phyloP scores from a whole-genome alignment of 176 grass and related monocot genomes.

The Triticum turgidum region DNA sequence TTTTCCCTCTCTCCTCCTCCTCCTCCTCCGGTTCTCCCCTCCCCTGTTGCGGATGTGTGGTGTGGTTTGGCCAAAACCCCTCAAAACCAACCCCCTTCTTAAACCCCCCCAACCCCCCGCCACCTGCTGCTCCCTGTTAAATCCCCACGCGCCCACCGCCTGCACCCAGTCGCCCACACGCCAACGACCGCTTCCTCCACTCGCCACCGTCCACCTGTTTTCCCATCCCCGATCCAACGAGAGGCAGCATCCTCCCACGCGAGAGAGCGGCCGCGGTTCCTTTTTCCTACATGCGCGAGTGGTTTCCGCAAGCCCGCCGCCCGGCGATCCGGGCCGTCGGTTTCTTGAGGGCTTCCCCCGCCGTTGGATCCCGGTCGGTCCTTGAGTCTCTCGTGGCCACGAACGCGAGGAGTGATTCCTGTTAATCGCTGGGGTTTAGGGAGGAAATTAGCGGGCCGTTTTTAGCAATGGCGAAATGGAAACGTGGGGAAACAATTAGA shows the following conservation, averaged over 20 bases:
- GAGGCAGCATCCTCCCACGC: background rate
- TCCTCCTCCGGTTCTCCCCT: constrained; percentile 29
- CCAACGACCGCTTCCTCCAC: constrained; percentile 23
- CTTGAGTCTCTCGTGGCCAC: constrained; percentile 54
- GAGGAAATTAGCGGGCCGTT: constrained; percentile 41
- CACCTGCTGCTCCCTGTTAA: constrained; percentile 58
- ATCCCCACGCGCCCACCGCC: constrained; percentile 40
- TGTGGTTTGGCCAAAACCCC: constrained; percentile 87
- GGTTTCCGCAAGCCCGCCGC: constrained; percentile 22
- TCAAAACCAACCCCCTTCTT: constrained; percentile 73
- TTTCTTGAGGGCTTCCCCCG: too few relatives aligned
- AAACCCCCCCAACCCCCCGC: constrained; percentile 51
- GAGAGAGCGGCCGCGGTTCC: background rate
- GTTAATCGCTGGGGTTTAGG: constrained; percentile 32
- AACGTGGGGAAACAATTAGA: constrained; percentile 13
- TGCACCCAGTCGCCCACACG: constrained; percentile 24
- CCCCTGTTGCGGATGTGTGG: constrained; percentile 26
- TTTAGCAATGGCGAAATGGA: constrained; percentile 2
- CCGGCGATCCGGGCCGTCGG: constrained; percentile 12
- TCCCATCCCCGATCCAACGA: constrained; percentile 23
- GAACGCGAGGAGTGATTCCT: constrained; percentile 43
- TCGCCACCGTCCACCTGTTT: constrained; percentile 21
- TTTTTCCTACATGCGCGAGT: constrained; percentile 13
- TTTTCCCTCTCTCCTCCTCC: background rate
- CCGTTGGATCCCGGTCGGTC: constrained; percentile 43